These are phyloP conservation scores for Beauveria varroae DNA, from an alignment of 2,329 filamentous ascomycete species.

Conservation along the genomic window DNA sequence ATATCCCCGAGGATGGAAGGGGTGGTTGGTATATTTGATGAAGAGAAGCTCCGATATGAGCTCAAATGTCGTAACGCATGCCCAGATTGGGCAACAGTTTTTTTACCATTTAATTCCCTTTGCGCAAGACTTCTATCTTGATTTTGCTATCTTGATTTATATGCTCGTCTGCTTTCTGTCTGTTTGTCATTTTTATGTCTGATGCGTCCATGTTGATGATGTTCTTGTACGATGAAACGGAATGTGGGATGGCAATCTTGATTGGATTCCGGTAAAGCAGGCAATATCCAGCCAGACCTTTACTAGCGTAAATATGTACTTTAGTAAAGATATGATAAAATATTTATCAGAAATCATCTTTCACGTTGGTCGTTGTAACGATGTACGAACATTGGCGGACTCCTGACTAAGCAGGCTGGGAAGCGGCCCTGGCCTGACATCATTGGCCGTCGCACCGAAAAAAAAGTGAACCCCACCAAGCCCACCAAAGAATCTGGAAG, in stretches of 20 bases:
- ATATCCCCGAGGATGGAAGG: not conserved
- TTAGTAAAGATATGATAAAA: not conserved
- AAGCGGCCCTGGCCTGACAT: conserved; percentile 22
- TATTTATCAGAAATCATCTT: not conserved
- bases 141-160: not conserved
- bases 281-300: not conserved
- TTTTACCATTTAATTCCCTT: not conserved
- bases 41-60: not conserved
- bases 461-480: conserved; percentile 34
- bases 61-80: conserved; percentile 1
- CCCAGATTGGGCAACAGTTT: conserved; percentile 1
- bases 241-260: not conserved
- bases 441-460: conserved; percentile 21
- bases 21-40: conserved; percentile 5
- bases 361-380: not conserved
- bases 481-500: conserved; percentile 15
- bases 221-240: conserved; percentile 2
- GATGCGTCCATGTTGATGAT: not conserved
- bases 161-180: not conserved
- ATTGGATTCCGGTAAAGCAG: not conserved
- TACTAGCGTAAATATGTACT: not conserved
- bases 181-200: not conserved
- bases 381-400: not conserved
- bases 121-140: not conserved
- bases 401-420: conserved; percentile 7